A percentile compares a stretch with the other conserved stretches of the same genome.
phyloP scores from a whole-genome alignment of 768 basidiomycete genomes.

The Pulveroboletus sp. region DNA sequence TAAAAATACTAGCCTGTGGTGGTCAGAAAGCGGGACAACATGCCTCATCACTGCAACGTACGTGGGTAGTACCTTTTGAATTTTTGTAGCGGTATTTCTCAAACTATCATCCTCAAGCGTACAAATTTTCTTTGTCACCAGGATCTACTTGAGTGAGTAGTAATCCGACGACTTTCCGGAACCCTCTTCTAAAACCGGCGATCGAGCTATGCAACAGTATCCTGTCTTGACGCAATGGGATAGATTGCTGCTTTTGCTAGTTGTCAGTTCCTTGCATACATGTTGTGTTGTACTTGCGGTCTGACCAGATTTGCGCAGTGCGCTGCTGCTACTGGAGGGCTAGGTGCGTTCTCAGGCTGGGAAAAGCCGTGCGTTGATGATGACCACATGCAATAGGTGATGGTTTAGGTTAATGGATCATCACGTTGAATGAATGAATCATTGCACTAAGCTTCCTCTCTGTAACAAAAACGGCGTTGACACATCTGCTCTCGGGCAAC shows the following conservation, averaged over 20 bases:
- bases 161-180: neutral
- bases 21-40: constrained; percentile 1
- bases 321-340: neutral
- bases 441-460: neutral
- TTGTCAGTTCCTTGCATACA: constrained; percentile 4
- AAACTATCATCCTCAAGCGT: constrained; percentile 1
- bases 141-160: constrained; percentile 7
- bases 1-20: neutral
- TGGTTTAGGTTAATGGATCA: constrained; percentile 4
- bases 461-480: neutral
- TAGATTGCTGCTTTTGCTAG: neutral
- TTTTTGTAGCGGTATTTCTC: neutral
- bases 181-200: neutral
- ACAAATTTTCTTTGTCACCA: constrained; percentile 5
- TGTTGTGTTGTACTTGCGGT: neutral
- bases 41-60: constrained; percentile 2
- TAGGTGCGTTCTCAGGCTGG: neutral
- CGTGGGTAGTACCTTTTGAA: neutral
- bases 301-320: neutral
- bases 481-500: neutral
- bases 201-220: constrained; percentile 6
- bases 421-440: neutral
- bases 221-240: neutral
- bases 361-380: neutral
- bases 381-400: neutral